These are phyloP conservation scores for Aspergillus ustus DNA, from an alignment of 2,329 filamentous ascomycete species.

Conservation along the genomic window DNA sequence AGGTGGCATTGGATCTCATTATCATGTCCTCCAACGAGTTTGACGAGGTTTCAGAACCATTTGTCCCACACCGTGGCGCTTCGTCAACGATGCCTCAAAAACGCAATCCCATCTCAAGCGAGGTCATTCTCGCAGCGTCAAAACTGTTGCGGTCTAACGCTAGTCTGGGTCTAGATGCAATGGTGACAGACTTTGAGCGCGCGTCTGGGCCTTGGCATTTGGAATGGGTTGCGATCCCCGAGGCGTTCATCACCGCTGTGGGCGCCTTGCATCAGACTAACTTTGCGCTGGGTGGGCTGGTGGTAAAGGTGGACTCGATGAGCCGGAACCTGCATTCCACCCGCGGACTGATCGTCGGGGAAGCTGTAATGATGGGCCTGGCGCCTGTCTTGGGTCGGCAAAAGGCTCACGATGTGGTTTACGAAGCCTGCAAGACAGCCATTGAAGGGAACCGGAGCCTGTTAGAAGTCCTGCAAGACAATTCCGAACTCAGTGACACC, in stretches of 20 bases:
- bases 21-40: conserved; percentile 63
- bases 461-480: conserved; percentile 48
- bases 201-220: conserved; percentile 64
- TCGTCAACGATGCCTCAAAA: conserved; percentile 64
- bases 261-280: conserved; percentile 60
- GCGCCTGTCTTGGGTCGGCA: conserved; percentile 58
- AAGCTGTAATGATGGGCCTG: conserved; percentile 64
- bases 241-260: conserved; percentile 58
- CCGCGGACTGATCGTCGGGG: conserved; percentile 59
- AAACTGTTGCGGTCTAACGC: conserved; percentile 60
- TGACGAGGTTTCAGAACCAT: conserved; percentile 60
- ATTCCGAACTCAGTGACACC: conserved; percentile 42
- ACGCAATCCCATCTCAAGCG: conserved; percentile 62
- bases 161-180: conserved; percentile 57
- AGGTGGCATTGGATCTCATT: conserved; percentile 61
- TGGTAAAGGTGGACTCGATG: conserved; percentile 57
- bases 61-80: conserved; percentile 58
- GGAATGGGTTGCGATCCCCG: conserved; percentile 61
- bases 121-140: conserved; percentile 59
- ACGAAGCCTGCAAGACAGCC: conserved; percentile 57
- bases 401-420: conserved; percentile 61
- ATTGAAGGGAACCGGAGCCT: conserved; percentile 52
- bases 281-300: conserved; percentile 57
- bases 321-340: conserved; percentile 56
- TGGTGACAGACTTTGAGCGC: conserved; percentile 63